Percentiles rank a stretch among this genome's conserved stretches.
phyloP scores from a whole-genome alignment of 1,284 basidiomycete species.

The Marasmius sp. region DNA sequence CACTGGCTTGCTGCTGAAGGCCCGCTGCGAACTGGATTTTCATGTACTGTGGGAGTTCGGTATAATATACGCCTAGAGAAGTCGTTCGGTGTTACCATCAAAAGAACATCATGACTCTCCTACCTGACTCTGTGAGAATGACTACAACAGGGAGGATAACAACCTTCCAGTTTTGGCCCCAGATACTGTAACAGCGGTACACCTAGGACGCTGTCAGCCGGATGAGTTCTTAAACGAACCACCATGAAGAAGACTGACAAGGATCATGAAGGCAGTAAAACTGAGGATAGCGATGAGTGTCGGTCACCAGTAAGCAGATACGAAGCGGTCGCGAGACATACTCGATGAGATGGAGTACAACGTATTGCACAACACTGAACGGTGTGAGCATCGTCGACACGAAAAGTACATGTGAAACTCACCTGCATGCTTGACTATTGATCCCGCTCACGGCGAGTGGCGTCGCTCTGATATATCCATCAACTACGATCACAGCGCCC shows the following conservation, averaged over 20 bases:
- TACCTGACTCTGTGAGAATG: not conserved
- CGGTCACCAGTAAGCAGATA: not conserved
- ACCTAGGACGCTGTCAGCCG: not conserved
- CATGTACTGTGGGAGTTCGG: not conserved
- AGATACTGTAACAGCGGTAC: not conserved
- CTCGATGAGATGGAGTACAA: not conserved
- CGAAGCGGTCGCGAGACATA: not conserved
- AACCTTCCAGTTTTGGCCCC: not conserved
- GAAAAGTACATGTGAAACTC: not conserved
- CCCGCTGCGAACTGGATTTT: not conserved
- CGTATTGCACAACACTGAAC: not conserved
- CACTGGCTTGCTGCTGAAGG: not conserved
- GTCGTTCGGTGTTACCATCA: not conserved
- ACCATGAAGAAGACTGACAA: not conserved
- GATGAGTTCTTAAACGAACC: not conserved
- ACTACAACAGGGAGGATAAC: not conserved
- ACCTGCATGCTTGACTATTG: not conserved
- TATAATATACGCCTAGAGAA: not conserved
- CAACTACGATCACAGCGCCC: not conserved
- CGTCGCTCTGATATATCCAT: not conserved
- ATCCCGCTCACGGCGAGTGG: not conserved
- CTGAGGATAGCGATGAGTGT: not conserved
- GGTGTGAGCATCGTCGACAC: not conserved
- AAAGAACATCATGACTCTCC: not conserved
- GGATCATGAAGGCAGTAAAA: not conserved